These are phyloP conservation scores for Populus pruinosa DNA, from an alignment of 345 rosid genomes.

Conservation along the genomic window DNA sequence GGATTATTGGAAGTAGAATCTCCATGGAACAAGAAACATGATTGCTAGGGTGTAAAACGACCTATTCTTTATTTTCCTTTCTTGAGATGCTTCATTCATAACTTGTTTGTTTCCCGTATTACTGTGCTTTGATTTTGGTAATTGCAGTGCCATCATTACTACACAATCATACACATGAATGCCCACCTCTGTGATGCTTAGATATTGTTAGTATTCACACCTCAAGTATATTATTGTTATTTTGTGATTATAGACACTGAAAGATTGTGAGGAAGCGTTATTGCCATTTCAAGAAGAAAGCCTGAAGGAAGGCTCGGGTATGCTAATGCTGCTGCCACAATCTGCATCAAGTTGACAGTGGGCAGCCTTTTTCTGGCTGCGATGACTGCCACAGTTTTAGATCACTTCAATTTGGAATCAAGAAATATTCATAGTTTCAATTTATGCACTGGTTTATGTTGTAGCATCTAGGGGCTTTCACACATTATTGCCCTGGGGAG, in stretches of 20 bases:
- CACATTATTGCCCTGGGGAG: background rate
- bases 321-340: background rate
- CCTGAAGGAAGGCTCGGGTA: conserved; percentile 31
- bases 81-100: background rate
- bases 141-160: background rate
- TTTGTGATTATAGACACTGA: conserved; percentile 53
- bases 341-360: conserved; percentile 2
- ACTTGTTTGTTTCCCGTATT: background rate
- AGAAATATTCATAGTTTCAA: background rate
- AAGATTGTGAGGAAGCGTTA: conserved; percentile 67
- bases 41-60: background rate
- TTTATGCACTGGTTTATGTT: background rate
- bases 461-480: background rate
- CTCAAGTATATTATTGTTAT: background rate
- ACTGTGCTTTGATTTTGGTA: background rate
- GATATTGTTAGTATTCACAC: background rate
- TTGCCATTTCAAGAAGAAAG: conserved; percentile 42
- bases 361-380: background rate
- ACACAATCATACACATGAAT: too few species aligned
- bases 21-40: background rate
- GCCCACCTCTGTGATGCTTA: background rate
- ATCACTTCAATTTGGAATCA: background rate
- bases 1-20: background rate
- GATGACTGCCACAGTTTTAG: background rate
- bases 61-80: background rate